Evolutionary conservation across 208 protist genomes (phyloP).

Genomic region (Trichomonas tenax): DNA sequence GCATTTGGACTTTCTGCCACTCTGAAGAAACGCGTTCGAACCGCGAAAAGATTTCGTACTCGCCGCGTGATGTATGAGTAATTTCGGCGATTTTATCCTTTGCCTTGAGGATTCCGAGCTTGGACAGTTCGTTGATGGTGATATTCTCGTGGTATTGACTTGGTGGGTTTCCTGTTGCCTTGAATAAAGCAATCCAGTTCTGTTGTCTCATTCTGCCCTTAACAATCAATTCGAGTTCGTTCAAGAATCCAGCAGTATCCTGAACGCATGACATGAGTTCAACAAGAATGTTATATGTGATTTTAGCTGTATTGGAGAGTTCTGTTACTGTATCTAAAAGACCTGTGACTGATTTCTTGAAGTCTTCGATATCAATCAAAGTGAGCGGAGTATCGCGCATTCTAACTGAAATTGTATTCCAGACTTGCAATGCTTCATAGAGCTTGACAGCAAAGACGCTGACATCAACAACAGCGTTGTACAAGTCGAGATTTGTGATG

Average conservation of each 20-base stretch:
- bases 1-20: constrained; percentile 4
- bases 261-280: not conserved
- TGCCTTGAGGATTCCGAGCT: not conserved
- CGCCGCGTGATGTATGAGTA: not conserved
- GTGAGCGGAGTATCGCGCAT: not conserved
- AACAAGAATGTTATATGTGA: not conserved
- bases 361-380: not conserved
- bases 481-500: not conserved
- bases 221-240: not conserved
- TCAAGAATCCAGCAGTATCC: not conserved
- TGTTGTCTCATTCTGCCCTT: not conserved
- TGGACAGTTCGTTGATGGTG: not conserved
- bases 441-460: not conserved
- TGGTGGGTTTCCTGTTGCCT: not conserved
- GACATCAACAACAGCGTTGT: not conserved
- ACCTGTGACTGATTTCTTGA: not conserved
- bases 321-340: not conserved
- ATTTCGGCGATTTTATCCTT: not conserved
- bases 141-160: not conserved
- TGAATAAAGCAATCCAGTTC: not conserved
- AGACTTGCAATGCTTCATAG: not conserved
- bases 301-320: not conserved
- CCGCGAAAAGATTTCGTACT: not conserved
- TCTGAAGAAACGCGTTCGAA: not conserved
- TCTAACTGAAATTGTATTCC: not conserved